phyloP scores from a whole-genome alignment of 305 asterid genomes.

The Striga hermonthica region DNA sequence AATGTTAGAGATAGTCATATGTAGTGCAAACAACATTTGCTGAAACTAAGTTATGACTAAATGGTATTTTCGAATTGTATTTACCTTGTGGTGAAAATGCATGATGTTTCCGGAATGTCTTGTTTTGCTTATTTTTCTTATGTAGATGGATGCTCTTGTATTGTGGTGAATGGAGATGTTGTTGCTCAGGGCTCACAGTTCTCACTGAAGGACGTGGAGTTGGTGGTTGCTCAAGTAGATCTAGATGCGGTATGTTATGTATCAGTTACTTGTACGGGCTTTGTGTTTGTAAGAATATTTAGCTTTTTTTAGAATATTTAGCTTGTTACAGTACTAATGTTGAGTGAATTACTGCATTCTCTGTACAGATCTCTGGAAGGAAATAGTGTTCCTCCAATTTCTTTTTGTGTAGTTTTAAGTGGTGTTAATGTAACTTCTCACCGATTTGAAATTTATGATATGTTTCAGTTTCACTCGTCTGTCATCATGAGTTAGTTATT shows the following conservation, averaged over 20 bases:
- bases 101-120: conserved; percentile 26
- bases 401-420: conserved; percentile 4
- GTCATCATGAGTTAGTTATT: neutral
- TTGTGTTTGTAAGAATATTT: too few relatives aligned
- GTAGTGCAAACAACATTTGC: neutral
- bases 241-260: conserved; percentile 81
- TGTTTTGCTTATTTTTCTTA: conserved; percentile 25
- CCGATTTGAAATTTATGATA: conserved; percentile 3
- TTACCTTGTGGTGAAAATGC: conserved; percentile 7
- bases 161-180: conserved; percentile 92
- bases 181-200: conserved; percentile 97
- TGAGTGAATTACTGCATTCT: conserved; percentile 16
- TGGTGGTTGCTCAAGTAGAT: conserved; percentile 93
- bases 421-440: conserved; percentile 14
- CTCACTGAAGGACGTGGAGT: conserved; percentile 88
- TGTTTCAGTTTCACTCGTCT: conserved; percentile 13
- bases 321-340: conserved; percentile 6
- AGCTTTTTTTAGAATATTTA: too few relatives aligned
- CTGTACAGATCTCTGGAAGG: conserved; percentile 21
- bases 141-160: conserved; percentile 93
- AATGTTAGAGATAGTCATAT: conserved; percentile 15
- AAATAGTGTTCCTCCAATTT: conserved; percentile 18
- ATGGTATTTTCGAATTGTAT: neutral
- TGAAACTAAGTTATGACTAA: conserved; percentile 9
- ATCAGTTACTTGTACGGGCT: conserved; percentile 23